Evolutionary conservation across 2,329 filamentous ascomycete species (phyloP).

Genomic region (Lecanoromycetidae sp.): DNA sequence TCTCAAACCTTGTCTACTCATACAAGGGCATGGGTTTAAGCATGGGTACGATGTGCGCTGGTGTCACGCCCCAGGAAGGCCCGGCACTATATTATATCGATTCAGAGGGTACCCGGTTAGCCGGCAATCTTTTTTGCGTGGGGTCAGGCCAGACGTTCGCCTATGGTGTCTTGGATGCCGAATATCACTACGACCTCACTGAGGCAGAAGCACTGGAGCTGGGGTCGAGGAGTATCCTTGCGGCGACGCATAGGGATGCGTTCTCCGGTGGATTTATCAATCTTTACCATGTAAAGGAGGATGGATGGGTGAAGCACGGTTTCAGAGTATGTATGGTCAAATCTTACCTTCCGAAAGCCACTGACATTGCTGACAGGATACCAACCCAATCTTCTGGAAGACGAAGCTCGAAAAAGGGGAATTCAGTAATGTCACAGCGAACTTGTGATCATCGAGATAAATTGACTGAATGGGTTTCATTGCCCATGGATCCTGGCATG

Average conservation of each 20-base stretch:
- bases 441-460: background rate
- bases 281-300: constrained; percentile 97
- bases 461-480: no score
- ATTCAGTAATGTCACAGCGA: constrained; percentile 76
- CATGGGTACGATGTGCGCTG: constrained; percentile 99
- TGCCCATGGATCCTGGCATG: no score
- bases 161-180: constrained; percentile 91
- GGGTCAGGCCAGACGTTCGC: constrained; percentile 97
- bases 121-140: constrained; percentile 95
- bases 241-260: constrained; percentile 93
- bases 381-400: constrained; percentile 99
- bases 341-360: background rate
- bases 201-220: constrained; percentile 84
- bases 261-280: constrained; percentile 98
- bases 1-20: constrained; percentile 93
- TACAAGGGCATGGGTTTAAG: constrained; percentile 98
- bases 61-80: constrained; percentile 88
- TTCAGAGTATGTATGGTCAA: constrained; percentile 46
- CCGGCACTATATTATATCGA: constrained; percentile 99
- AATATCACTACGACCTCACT: constrained; percentile 81
- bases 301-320: constrained; percentile 96
- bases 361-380: constrained; percentile 44
- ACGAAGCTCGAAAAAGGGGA: constrained; percentile 97
- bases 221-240: constrained; percentile 82
- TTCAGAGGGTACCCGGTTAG: constrained; percentile 82